phyloP scores from a whole-genome alignment of 2,329 filamentous ascomycete species.

The Cladosporium sp. region DNA sequence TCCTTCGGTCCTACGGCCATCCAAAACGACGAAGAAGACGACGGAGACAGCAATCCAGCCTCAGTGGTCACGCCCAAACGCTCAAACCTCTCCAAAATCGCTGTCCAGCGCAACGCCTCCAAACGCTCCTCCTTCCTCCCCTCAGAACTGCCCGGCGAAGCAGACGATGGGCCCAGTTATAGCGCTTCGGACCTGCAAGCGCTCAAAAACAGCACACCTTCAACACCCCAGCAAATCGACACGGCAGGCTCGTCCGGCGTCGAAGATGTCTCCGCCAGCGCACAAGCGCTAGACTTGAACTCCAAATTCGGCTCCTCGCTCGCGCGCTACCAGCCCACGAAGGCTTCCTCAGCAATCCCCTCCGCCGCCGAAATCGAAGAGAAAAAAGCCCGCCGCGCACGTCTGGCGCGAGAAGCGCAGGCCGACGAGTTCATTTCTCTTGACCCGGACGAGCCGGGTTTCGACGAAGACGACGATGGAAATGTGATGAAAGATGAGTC shows the following conservation, averaged over 20 bases:
- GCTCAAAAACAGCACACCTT: conserved; percentile 78
- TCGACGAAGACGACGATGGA: conserved; percentile 38
- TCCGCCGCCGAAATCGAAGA: conserved; percentile 81
- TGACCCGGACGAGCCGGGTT: conserved; percentile 50
- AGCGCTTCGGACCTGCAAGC: conserved; percentile 82
- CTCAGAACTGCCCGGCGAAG: conserved; percentile 46
- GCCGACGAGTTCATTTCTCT: conserved; percentile 59
- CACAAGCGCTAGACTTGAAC: conserved; percentile 40
- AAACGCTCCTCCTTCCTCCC: conserved; percentile 40
- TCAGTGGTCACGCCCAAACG: conserved; percentile 60
- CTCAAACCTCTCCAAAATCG: conserved; percentile 55
- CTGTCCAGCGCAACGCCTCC: conserved; percentile 62
- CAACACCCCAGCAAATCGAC: conserved; percentile 63
- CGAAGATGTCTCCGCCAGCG: conserved; percentile 44
- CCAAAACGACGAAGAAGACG: conserved; percentile 48
- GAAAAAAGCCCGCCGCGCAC: conserved; percentile 83
- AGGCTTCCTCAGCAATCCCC: conserved; percentile 54
- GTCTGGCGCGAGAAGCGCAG: conserved; percentile 64
- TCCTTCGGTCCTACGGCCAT: conserved; percentile 44
- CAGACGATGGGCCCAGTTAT: conserved; percentile 65
- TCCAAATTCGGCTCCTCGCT: conserved; percentile 53
- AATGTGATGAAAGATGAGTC: conserved; percentile 37
- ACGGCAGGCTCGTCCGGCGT: conserved; percentile 29
- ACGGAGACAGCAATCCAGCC: conserved; percentile 36
- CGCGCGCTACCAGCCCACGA: conserved; percentile 25